Conservation (phyloP, 768 basidiomycete species). For the Kondoa malvinella region DNA sequence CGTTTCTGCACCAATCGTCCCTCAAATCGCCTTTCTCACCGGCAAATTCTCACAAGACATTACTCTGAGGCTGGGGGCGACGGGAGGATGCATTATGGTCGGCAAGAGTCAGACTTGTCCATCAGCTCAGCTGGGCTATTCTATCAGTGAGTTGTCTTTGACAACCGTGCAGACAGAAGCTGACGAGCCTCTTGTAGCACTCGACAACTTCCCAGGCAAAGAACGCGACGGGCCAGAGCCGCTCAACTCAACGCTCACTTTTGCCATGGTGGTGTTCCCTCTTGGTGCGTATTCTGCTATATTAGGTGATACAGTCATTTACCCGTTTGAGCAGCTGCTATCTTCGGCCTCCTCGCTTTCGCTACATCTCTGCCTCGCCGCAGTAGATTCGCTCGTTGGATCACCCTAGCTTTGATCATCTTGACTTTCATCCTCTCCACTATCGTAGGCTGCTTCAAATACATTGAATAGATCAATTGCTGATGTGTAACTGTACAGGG, state of each 20-base stretch:
- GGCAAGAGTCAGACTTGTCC: neutral
- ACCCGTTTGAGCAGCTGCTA: neutral
- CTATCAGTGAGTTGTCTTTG: neutral
- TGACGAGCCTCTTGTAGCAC: neutral
- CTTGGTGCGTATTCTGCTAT: neutral
- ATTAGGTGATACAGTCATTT: neutral
- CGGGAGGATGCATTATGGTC: neutral
- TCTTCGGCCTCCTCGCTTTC: neutral
- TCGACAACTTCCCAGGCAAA: constrained; percentile 4
- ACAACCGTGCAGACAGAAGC: neutral
- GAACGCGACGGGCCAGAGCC: neutral
- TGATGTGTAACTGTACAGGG: neutral
- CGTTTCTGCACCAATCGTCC: neutral
- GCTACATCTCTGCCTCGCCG: neutral
- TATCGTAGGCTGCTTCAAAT: neutral
- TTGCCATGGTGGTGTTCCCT: constrained; percentile 1
- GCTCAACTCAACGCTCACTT: neutral
- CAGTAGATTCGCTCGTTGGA: neutral
- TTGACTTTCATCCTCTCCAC: neutral
- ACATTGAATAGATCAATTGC: neutral
- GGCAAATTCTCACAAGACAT: neutral
- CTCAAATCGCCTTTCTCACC: neutral
- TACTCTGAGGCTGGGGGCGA: neutral
- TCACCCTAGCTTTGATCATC: neutral
- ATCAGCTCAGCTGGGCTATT: neutral